Evolutionary conservation across 2,329 filamentous ascomycete genomes (phyloP), one percentile per base, ranked within the genome.

Genomic region (Aspergillus chevalieri): DNA sequence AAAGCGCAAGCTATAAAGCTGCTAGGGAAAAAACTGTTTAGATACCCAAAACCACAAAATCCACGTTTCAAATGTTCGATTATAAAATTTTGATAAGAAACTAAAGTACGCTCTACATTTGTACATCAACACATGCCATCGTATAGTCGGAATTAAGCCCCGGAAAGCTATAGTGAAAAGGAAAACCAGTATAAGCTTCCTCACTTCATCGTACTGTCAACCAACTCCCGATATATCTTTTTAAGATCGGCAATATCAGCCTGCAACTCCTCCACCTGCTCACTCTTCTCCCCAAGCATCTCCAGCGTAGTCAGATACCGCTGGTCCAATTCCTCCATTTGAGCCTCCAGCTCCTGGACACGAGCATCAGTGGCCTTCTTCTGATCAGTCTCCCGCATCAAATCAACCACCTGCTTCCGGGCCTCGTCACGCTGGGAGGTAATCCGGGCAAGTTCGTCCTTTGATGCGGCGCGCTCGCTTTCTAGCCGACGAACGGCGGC

Each of bases 241-340:
- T 98, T 98, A 67, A 98, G 78, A 75, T 98, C 93, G 57, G 84
- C 78, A 47, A 98, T 87, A 75, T 97, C 93, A 10, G 87, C 85
- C 68, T 79, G 83, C 57, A 98, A 74, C 76, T 98, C 93, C 64
- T 95, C 90, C 2, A 95, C 91, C 63, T 86, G 75, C 76, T 98
- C 93, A 68, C 89, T 95, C 80, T 95, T 95, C 79, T 98, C 93
- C 1, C 93, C 93, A 49, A 98, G 73, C 83, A 97, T 85, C 73
- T 97, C 91, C 47, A 98, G 76, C 52, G 89, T 94, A 12, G 90
- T 93, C 65, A 95, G 84, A 66, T 97, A 95, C 60, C 92, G 79
- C 54, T 82, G 76, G 61, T 88, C 84, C 56, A 96, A 75, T 39
- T 82, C 80, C 24, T 72, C 73, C 45, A 95, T 74, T 58, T 89